Evolutionary conservation across 2,329 filamentous ascomycete genomes (phyloP).

Genomic region (Xylariaceae sp.): DNA sequence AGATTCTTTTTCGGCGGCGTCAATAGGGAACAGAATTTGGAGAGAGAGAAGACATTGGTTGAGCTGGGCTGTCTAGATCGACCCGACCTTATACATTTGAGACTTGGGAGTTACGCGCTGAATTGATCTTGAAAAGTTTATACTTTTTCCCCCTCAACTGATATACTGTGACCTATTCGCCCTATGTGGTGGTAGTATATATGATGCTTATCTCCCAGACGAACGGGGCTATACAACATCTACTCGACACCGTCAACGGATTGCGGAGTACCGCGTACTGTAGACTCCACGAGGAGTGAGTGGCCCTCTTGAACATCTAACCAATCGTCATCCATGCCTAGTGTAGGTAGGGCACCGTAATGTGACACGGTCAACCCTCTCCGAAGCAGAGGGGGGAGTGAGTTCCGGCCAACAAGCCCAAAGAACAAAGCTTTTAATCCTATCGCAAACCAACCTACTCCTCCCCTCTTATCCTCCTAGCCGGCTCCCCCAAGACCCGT

Average conservation of each 20-base stretch:
- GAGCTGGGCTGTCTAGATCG: slow-evolving; percentile 3
- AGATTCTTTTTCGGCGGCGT: slow-evolving; percentile 16
- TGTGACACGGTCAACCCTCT: background rate
- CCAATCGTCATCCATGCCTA: too few species aligned
- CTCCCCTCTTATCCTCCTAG: too few species aligned
- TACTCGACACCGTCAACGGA: background rate
- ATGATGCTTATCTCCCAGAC: background rate
- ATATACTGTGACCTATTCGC: background rate
- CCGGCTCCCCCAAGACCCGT: slow-evolving; percentile 49
- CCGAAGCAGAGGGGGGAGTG: background rate
- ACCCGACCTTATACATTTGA: slow-evolving; percentile 17
- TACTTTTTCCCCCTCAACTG: background rate
- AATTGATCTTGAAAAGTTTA: slow-evolving; percentile 16
- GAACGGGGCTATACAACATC: background rate
- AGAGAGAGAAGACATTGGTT: slow-evolving; percentile 12
- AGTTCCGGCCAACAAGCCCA: too few species aligned
- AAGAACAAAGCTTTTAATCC: background rate
- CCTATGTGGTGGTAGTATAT: background rate
- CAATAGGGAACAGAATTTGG: slow-evolving; percentile 9
- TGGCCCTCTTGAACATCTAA: background rate
- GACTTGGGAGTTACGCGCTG: slow-evolving; percentile 24
- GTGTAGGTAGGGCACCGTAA: background rate
- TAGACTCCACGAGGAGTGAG: too few species aligned
- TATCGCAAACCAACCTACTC: slow-evolving; percentile 4
- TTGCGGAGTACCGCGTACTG: too few species aligned